Conservation (phyloP, 1,284 basidiomycete species). For the Tilletia horrida region DNA sequence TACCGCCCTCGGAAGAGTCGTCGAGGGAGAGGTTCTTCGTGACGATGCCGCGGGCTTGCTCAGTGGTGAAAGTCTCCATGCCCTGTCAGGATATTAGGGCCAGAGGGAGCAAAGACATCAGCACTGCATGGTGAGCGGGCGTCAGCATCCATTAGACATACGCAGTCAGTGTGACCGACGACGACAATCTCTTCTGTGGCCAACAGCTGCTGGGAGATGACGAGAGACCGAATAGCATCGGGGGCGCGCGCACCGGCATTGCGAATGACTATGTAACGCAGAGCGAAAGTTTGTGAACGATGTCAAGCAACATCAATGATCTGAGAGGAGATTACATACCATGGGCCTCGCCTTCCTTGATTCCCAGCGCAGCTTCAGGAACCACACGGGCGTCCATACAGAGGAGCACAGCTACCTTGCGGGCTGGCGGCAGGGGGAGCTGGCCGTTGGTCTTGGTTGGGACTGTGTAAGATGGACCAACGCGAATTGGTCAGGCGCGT, state of each 20-base stretch:
- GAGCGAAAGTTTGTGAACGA: no score
- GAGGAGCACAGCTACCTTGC: conserved; percentile 12
- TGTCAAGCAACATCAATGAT: no score
- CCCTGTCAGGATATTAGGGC: background rate
- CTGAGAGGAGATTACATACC: no score
- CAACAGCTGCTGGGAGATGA: conserved; percentile 24
- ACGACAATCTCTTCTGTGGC: conserved; percentile 23
- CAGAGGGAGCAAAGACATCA: background rate
- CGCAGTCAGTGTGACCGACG: conserved; percentile 22
- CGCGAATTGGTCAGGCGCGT: background rate
- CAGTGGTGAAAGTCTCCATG: conserved; percentile 20
- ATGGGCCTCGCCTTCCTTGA: conserved; percentile 26
- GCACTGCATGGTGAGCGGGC: background rate
- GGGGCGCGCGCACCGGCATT: conserved; percentile 23
- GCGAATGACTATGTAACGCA: conserved; percentile 13
- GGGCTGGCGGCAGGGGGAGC: conserved; percentile 9
- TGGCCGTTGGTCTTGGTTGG: conserved; percentile 16
- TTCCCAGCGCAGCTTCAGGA: conserved; percentile 16
- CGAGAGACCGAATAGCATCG: conserved; percentile 21
- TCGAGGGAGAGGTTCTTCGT: conserved; percentile 15
- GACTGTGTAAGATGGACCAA: background rate
- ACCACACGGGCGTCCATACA: conserved; percentile 16
- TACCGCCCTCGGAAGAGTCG: background rate
- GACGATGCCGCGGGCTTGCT: conserved; percentile 21
- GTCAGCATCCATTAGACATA: conserved; percentile 18